These are phyloP conservation scores for Lophium mytilinum DNA, from an alignment of 495 filamentous ascomycete species.

Conservation along the genomic window DNA sequence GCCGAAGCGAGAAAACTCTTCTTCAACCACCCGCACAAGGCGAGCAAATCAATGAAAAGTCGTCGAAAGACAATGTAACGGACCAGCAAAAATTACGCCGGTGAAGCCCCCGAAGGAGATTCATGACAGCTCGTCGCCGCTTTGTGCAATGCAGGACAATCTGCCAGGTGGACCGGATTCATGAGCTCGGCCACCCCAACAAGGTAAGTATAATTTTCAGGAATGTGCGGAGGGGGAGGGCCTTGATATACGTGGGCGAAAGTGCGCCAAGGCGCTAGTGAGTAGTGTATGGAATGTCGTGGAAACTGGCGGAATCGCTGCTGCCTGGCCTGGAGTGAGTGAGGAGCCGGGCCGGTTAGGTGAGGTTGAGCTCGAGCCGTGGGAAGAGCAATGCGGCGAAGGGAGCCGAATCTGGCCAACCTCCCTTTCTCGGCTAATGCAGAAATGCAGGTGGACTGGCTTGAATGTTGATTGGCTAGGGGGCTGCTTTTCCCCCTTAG, in stretches of 20 bases:
- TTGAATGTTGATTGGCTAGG: no score
- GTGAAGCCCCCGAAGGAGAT: conserved; percentile 61
- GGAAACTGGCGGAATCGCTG: no score
- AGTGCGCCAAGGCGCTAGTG: neutral
- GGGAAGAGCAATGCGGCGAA: no score
- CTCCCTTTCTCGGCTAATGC: no score
- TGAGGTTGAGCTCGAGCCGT: no score
- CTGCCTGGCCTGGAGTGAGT: no score
- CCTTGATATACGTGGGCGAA: conserved; percentile 26
- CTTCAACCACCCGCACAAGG: conserved; percentile 43
- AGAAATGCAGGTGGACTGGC: no score
- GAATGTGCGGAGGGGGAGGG: conserved; percentile 41
- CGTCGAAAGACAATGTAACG: conserved; percentile 36
- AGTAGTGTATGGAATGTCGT: no score
- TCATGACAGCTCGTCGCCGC: conserved; percentile 56
- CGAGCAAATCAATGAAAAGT: conserved; percentile 49
- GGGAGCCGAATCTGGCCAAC: no score
- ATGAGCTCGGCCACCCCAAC: conserved; percentile 56
- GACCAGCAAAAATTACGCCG: conserved; percentile 63
- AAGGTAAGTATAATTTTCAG: conserved; percentile 80
- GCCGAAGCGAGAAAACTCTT: conserved; percentile 29
- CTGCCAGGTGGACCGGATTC: conserved; percentile 50
- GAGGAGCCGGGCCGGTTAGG: no score
- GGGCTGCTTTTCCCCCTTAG: no score
- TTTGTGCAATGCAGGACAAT: conserved; percentile 72